Base-by-base conservation (phyloP, 2,329 filamentous ascomycete genomes). In the Exophiala alcalophila region DNA sequence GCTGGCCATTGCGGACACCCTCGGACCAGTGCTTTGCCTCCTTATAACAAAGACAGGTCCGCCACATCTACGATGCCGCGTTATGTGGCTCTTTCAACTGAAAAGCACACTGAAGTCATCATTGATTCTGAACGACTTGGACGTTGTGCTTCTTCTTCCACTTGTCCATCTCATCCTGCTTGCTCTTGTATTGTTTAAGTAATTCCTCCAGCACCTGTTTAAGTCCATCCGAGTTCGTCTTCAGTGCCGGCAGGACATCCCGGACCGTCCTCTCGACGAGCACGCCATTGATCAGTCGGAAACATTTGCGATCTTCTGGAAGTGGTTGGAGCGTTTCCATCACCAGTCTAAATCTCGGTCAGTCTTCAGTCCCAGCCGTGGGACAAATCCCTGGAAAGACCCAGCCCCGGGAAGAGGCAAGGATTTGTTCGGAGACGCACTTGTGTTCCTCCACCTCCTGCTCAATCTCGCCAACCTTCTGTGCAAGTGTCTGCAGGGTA, bases 361-460 rank as follows among this genome's bases (percentile, higher is more conserved):
- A 38, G 34, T 26, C n/a, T n/a, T n/a, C n/a, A n/a, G n/a, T n/a
- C n/a, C n/a, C n/a, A n/a, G n/a, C n/a, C n/a, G n/a, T n/a, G n/a
- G n/a, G n/a, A n/a, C n/a, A n/a, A n/a, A n/a, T n/a, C n/a, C n/a
- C n/a, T n/a, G n/a, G n/a, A n/a, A n/a, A n/a, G n/a, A n/a, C n/a
- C n/a, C n/a, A n/a, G n/a, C n/a, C n/a, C n/a, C n/a, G n/a, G n/a
- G n/a, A n/a, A n/a, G n/a, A n/a, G n/a, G n/a, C n/a, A n/a, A n/a
- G n/a, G n/a, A n/a, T n/a, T n/a, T n/a, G n/a, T n/a, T n/a, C n/a
- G 18, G 10, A 24, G 47, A 67, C 84, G 64, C 70, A 97, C 92
- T 95, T 97, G 74, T 98, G 92, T 65, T 98, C 92, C 66, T 98
- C 92, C 14, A 86, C 83, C 65, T 97, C 92, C 65, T 95, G 88